Conservation (phyloP, 164 flowering plant species). For the Vitis vinifera region ASM3070453v1 NC_081820.1:5133001-5133500, state of each 20-base stretch:
- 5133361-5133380: slow-evolving; percentile 44
- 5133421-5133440: slow-evolving; percentile 55
- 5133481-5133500: slow-evolving; percentile 52
- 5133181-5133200: slow-evolving; percentile 30
- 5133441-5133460: slow-evolving; percentile 49
- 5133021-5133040: slow-evolving; percentile 39
- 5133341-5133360: slow-evolving; percentile 39
- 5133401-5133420: slow-evolving; percentile 42
- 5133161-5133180: slow-evolving; percentile 21
- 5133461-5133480: slow-evolving; percentile 29
- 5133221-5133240: slow-evolving; percentile 28
- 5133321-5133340: slow-evolving; percentile 36
- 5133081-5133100: slow-evolving; percentile 42
- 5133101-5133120: slow-evolving; percentile 34
- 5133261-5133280: slow-evolving; percentile 13
- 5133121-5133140: slow-evolving; percentile 25
- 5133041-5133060: slow-evolving; percentile 62
- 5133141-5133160: slow-evolving; percentile 22
- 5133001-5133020: slow-evolving; percentile 57
- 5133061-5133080: slow-evolving; percentile 59
- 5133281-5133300: slow-evolving; percentile 6
- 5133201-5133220: slow-evolving; percentile 29
- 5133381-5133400: slow-evolving; percentile 43
- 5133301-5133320: slow-evolving; percentile 20
- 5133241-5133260: slow-evolving; percentile 27